Evolutionary conservation across 371 early-diverging fungal species (phyloP).

Genomic region (Gilbertella persicaria): DNA sequence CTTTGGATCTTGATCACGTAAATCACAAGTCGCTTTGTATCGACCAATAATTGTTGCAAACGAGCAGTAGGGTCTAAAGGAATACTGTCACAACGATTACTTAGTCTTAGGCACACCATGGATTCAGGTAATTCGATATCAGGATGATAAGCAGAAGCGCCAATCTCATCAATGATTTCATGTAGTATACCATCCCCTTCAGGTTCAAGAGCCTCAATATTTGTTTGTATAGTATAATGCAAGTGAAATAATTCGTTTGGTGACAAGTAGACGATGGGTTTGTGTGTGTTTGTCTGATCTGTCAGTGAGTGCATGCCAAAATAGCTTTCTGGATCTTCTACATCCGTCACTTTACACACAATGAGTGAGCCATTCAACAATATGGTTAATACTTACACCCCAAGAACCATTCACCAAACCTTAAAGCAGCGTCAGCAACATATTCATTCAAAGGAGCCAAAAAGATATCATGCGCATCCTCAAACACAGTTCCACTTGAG

Average conservation of each 20-base stretch:
- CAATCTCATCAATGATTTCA: constrained; percentile 82
- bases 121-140: constrained; percentile 56
- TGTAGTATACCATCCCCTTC: constrained; percentile 76
- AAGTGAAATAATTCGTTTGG: constrained; percentile 88
- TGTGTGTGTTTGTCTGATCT: constrained; percentile 82
- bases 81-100: constrained; percentile 65
- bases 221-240: constrained; percentile 78
- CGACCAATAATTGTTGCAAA: constrained; percentile 74
- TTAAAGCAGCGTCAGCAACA: constrained; percentile 70
- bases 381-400: constrained; percentile 46
- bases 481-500: constrained; percentile 76
- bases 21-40: constrained; percentile 88
- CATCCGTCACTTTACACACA: constrained; percentile 65
- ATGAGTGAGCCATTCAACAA: neutral
- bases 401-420: constrained; percentile 78
- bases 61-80: constrained; percentile 67
- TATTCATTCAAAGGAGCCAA: constrained; percentile 81
- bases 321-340: constrained; percentile 83
- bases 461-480: constrained; percentile 71
- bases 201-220: constrained; percentile 65
- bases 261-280: constrained; percentile 88
- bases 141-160: constrained; percentile 66
- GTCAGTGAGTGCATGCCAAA: constrained; percentile 90
- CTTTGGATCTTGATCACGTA: constrained; percentile 82
- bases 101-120: constrained; percentile 72